phyloP scores from a whole-genome alignment of 805 yeast genomes.

The Priceomyces haplophilus region DNA sequence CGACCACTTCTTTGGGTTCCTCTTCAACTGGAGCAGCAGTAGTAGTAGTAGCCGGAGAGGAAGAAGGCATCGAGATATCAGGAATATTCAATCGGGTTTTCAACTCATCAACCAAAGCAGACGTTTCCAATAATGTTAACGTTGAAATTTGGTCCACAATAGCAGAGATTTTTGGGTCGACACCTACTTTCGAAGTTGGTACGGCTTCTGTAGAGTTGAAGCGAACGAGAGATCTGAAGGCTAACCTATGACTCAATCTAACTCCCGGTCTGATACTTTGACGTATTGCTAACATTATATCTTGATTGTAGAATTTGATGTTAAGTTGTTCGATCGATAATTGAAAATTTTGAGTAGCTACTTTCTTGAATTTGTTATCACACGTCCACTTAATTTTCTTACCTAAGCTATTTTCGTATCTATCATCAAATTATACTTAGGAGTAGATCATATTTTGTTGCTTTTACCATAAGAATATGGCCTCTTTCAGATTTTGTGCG shows the following conservation, averaged over 20 bases:
- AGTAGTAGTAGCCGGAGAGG: slow-evolving; percentile 56
- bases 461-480: slow-evolving; percentile 47
- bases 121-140: slow-evolving; percentile 89
- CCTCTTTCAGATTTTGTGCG: slow-evolving; percentile 92
- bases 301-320: background rate
- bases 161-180: slow-evolving; percentile 80
- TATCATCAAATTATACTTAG: too few species aligned
- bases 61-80: slow-evolving; percentile 83
- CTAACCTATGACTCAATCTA: slow-evolving; percentile 26
- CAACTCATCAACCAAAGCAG: slow-evolving; percentile 77
- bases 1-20: slow-evolving; percentile 70
- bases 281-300: slow-evolving; percentile 31
- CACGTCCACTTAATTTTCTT: slow-evolving; percentile 1
- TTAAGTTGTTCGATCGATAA: background rate
- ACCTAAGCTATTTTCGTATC: slow-evolving; percentile 11
- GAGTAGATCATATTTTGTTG: too few species aligned
- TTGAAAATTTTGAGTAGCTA: slow-evolving; percentile 8
- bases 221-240: slow-evolving; percentile 30
- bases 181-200: slow-evolving; percentile 41
- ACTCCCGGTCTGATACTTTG: slow-evolving; percentile 37
- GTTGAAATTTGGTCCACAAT: slow-evolving; percentile 91
- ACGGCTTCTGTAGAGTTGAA: slow-evolving; percentile 46
- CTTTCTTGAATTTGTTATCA: background rate
- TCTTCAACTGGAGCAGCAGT: slow-evolving; percentile 67
- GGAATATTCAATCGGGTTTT: slow-evolving; percentile 85